These are phyloP conservation scores for Gossypium anomalum DNA, from an alignment of 345 rosid genomes.

Conservation along the genomic window DNA sequence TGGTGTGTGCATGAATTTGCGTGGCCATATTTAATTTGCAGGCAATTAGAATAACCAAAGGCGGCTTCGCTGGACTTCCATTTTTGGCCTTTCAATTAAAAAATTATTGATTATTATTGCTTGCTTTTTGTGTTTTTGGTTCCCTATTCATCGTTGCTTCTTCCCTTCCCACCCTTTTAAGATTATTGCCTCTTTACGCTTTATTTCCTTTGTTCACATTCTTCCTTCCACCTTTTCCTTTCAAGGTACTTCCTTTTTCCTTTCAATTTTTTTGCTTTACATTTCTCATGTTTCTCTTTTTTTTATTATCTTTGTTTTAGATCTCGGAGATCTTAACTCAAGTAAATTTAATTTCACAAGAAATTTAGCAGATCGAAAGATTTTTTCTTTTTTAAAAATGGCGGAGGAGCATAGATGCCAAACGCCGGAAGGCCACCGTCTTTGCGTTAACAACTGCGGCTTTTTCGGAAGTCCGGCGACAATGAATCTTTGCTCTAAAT, in stretches of 20 bases:
- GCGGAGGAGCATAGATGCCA: conserved; percentile 55
- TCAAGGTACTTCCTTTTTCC: not conserved
- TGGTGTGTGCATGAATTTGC: conserved; percentile 1
- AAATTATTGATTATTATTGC: conserved; percentile 8
- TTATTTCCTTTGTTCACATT: conserved; percentile 1
- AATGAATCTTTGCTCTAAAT: conserved; percentile 58
- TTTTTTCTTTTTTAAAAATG: conserved; percentile 16
- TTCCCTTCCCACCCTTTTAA: conserved; percentile 4
- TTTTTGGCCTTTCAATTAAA: not conserved
- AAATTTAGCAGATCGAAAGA: not conserved
- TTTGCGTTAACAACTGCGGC: conserved; percentile 51
- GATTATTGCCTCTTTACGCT: not conserved
- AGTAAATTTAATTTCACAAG: not conserved
- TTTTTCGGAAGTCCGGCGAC: conserved; percentile 49
- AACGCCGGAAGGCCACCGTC: conserved; percentile 49
- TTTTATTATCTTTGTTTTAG: conserved; percentile 12
- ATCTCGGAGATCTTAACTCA: not conserved
- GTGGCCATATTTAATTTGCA: conserved; percentile 16
- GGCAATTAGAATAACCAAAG: not conserved
- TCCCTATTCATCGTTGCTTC: conserved; percentile 23
- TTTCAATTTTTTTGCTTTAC: not conserved
- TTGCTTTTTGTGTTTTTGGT: conserved; percentile 15
- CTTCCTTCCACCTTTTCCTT: conserved; percentile 13
- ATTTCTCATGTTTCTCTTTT: conserved; percentile 18
- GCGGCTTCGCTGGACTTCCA: not conserved